phyloP scores from a whole-genome alignment of 225 moss, liverwort and hornwort species.

The Bryoerythrophyllum caledonicum region DNA sequence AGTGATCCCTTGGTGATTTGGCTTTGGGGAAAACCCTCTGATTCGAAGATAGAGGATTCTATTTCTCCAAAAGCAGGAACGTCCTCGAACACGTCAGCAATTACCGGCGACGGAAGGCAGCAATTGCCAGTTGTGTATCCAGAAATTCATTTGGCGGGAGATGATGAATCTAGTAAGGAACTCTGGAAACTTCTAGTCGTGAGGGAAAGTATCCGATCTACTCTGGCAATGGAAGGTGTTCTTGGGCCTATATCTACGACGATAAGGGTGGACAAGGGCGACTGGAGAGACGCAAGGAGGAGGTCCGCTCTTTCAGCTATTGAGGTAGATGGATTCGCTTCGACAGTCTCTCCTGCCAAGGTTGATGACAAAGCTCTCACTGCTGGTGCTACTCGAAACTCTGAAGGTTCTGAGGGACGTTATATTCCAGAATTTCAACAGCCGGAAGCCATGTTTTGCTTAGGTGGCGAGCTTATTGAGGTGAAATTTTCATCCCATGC shows the following conservation, averaged over 20 bases:
- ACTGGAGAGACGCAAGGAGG: constrained; percentile 54
- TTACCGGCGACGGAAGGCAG: constrained; percentile 29
- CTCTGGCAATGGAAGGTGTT: constrained; percentile 89
- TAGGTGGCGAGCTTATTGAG: constrained; percentile 72
- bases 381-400: constrained; percentile 17
- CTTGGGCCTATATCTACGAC: constrained; percentile 49
- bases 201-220: constrained; percentile 82
- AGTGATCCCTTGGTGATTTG: constrained; percentile 61
- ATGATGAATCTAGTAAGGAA: constrained; percentile 62
- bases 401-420: constrained; percentile 24
- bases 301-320: constrained; percentile 25
- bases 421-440: constrained; percentile 48
- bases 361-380: constrained; percentile 21
- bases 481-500: constrained; percentile 39
- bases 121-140: constrained; percentile 52
- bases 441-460: constrained; percentile 47
- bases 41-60: constrained; percentile 24
- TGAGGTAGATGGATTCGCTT: constrained; percentile 15
- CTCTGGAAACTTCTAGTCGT: constrained; percentile 86
- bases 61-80: constrained; percentile 27
- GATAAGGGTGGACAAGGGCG: constrained; percentile 31
- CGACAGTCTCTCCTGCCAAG: constrained; percentile 27
- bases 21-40: constrained; percentile 83
- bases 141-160: constrained; percentile 51
- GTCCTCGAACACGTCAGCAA: constrained; percentile 28